Evolutionary conservation across 768 basidiomycete genomes (phyloP).

Genomic region (Xerocomellus chrysenteron): DNA sequence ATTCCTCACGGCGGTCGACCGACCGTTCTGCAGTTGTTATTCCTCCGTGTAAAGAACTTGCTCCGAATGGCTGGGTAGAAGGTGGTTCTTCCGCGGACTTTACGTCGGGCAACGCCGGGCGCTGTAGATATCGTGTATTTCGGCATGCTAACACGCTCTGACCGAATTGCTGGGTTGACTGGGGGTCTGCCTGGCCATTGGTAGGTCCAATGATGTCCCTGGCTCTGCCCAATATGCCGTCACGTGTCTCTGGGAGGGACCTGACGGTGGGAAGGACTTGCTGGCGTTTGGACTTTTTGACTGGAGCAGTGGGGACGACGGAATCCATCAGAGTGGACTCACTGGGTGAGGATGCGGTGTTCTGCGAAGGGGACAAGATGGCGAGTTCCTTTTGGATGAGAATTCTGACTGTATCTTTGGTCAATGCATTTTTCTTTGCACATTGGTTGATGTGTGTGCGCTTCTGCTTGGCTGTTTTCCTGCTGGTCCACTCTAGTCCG

Average conservation of each 20-base stretch:
- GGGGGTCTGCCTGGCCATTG: conserved; percentile 5
- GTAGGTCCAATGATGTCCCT: conserved; percentile 31
- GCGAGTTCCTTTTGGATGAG: conserved; percentile 53
- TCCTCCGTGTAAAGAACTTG: conserved; percentile 34
- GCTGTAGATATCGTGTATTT: not conserved
- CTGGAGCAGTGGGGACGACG: conserved; percentile 46
- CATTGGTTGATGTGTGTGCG: conserved; percentile 65
- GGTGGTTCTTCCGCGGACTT: conserved; percentile 12
- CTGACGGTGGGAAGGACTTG: conserved; percentile 44
- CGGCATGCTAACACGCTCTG: conserved; percentile 29
- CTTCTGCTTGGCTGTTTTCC: conserved; percentile 65
- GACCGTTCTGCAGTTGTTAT: not conserved
- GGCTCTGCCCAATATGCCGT: conserved; percentile 40
- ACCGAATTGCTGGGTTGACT: conserved; percentile 35
- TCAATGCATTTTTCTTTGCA: conserved; percentile 56
- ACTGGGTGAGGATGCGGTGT: not conserved
- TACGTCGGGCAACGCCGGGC: not conserved
- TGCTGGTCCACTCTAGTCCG: conserved; percentile 63
- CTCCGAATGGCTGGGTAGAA: conserved; percentile 42
- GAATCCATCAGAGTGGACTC: conserved; percentile 51
- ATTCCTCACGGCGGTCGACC: not conserved
- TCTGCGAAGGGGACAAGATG: not conserved
- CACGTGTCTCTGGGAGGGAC: conserved; percentile 47
- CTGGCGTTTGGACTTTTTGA: conserved; percentile 43
- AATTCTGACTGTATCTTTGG: conserved; percentile 51